Evolutionary conservation across 805 yeast species (phyloP).

Genomic region (Zygoascus tannicola): DNA sequence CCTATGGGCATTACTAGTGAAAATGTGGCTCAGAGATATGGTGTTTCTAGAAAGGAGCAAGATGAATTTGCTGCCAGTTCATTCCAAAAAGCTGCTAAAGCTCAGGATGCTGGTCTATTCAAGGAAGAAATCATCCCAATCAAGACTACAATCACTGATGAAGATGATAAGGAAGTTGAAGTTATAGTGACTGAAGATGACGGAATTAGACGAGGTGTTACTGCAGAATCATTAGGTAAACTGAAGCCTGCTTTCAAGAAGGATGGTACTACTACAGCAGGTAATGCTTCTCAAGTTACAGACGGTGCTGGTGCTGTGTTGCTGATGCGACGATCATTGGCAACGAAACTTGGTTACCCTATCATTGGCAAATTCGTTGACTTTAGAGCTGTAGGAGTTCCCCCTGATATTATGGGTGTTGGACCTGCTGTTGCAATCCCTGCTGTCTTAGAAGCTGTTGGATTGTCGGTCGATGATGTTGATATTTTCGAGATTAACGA

Average conservation of each 20-base stretch:
- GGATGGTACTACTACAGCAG: constrained; percentile 87
- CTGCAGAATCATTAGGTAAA: constrained; percentile 63
- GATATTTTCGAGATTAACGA: constrained; percentile 83
- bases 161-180: constrained; percentile 48
- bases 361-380: constrained; percentile 74
- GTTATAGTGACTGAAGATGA: constrained; percentile 60
- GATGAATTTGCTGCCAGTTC: constrained; percentile 87
- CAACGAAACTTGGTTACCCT: constrained; percentile 61
- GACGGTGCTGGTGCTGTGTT: constrained; percentile 94
- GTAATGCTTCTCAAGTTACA: constrained; percentile 91
- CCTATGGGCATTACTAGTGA: constrained; percentile 98
- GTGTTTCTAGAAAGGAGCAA: constrained; percentile 59
- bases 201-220: constrained; percentile 84
- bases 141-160: constrained; percentile 46
- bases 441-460: constrained; percentile 52
- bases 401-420: constrained; percentile 95
- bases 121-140: constrained; percentile 84
- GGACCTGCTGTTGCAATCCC: constrained; percentile 98
- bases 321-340: constrained; percentile 76
- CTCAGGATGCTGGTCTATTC: constrained; percentile 64
- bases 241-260: constrained; percentile 79
- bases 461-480: constrained; percentile 55
- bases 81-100: constrained; percentile 72
- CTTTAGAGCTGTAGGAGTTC: constrained; percentile 80
- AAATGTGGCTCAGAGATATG: constrained; percentile 66